phyloP scores from a whole-genome alignment of 306 rosid genomes.

The Cucumis cinereus region DNA sequence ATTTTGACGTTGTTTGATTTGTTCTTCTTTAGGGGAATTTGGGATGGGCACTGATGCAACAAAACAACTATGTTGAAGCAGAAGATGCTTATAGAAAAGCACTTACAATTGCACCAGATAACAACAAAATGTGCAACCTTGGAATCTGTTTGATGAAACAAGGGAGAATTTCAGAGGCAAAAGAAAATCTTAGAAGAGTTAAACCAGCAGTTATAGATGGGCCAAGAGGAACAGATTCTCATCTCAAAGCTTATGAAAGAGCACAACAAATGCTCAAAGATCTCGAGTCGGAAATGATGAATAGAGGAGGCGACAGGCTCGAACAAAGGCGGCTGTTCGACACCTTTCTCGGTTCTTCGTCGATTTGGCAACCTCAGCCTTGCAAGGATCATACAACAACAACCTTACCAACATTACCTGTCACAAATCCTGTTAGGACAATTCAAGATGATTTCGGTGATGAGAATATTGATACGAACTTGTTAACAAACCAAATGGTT shows the following conservation, averaged over 20 bases:
- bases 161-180: constrained; percentile 83
- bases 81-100: constrained; percentile 90
- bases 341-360: constrained; percentile 85
- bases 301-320: constrained; percentile 54
- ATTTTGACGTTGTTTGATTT: background rate
- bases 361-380: constrained; percentile 99
- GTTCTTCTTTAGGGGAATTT: constrained; percentile 58
- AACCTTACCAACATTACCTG: constrained; percentile 14
- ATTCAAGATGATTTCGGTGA: constrained; percentile 44
- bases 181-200: constrained; percentile 60
- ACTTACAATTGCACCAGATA: constrained; percentile 69
- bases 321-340: constrained; percentile 88
- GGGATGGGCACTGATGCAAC: constrained; percentile 99
- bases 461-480: constrained; percentile 55
- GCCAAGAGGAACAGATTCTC: constrained; percentile 98
- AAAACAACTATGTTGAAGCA: constrained; percentile 79
- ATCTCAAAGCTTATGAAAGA: constrained; percentile 94
- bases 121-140: constrained; percentile 94
- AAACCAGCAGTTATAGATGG: constrained; percentile 83
- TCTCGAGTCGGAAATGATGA: constrained; percentile 81
- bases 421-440: constrained; percentile 11
- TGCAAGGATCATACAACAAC: constrained; percentile 53
- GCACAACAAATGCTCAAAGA: constrained; percentile 98
- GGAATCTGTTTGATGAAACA: constrained; percentile 98
- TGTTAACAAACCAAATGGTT: constrained; percentile 8